Conservation (phyloP, 208 protist genomes). For the Crithidia mellificae region DNA sequence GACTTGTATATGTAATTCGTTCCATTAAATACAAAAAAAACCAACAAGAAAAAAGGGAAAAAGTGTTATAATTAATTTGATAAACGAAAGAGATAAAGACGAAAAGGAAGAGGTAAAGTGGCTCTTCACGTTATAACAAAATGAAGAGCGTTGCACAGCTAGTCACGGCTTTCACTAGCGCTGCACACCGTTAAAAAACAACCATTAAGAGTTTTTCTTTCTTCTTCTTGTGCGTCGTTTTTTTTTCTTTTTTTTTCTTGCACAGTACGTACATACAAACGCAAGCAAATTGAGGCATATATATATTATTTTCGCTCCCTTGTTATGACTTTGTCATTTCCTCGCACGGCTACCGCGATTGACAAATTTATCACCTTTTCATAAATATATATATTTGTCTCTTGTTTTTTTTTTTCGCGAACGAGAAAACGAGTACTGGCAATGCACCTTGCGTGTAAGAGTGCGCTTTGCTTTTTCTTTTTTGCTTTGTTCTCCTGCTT, state of each 20-base stretch:
- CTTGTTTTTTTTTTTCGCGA: slow-evolving; percentile 27
- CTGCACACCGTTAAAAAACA: neutral
- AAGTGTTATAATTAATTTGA: neutral
- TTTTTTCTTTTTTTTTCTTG: neutral
- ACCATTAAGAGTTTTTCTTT: slow-evolving; percentile 1
- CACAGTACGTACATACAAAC: neutral
- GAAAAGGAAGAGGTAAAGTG: neutral
- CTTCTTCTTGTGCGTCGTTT: neutral
- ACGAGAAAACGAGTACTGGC: slow-evolving; percentile 3
- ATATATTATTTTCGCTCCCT: neutral
- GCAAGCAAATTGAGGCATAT: neutral
- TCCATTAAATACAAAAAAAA: slow-evolving; percentile 5
- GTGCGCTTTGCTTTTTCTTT: neutral
- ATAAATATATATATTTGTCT: slow-evolving; percentile 1
- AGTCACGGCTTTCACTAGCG: slow-evolving; percentile 7
- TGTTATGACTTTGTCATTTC: neutral
- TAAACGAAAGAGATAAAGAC: neutral
- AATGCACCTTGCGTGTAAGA: slow-evolving; percentile 9
- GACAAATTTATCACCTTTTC: no score
- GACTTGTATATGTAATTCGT: no score
- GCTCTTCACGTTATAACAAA: slow-evolving; percentile 6
- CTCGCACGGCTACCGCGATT: neutral
- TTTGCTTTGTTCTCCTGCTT: slow-evolving; percentile 13
- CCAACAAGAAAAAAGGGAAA: neutral
- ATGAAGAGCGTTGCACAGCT: neutral